Base-by-base conservation (phyloP, 1,284 basidiomycete species). In the Ustilago trichophora region DNA sequence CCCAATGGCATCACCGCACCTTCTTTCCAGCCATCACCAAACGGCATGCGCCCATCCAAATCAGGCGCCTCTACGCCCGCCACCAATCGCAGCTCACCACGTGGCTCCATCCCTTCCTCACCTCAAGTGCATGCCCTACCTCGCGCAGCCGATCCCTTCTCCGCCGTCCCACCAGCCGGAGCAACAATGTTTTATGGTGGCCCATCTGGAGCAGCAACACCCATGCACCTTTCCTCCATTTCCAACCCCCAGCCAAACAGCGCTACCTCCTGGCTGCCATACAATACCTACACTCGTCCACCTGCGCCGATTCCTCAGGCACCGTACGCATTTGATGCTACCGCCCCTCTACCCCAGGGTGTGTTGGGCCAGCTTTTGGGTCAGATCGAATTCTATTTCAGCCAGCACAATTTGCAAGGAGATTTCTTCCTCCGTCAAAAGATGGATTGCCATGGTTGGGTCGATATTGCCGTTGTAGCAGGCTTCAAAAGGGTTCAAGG, bases 351-450 rank as follows among this genome's bases (percentile, higher is more conserved):
- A 7, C 53, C 72, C 15, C n/a, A 57, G 0, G 51, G 55, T 3
- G 37, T 62, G 9, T 22, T 52, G 13, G 64, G 62, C 0, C 72
- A 66, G 31, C 29, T 80, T 16, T 47, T 80, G n/a, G 18, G 19
- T 2, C 79, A 80, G 58, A 55, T 80, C 24, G 79, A 80, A 41
- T 80, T 78, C 38, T 80, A 80, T 49, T 80, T 80, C 48, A 76
- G 73, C 3, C 57, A 66, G 18, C 60, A 56, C 13, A 80, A 80
- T 35, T 41, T 80, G 18, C 46, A 66, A 18, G 69, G 66, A 7
- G 79, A 80, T 42, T 73, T 76, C 31, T 80, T 69, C 45, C 53
- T 80, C 10, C 63, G 79, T 2, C 48, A 64, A 34, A 62, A 63
- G 34, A 80, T 80, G 79, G 73, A 80, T 45, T 10, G 29, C 0